Base-by-base conservation (phyloP, 768 basidiomycete species). In the Naganishia randhawae region DNA sequence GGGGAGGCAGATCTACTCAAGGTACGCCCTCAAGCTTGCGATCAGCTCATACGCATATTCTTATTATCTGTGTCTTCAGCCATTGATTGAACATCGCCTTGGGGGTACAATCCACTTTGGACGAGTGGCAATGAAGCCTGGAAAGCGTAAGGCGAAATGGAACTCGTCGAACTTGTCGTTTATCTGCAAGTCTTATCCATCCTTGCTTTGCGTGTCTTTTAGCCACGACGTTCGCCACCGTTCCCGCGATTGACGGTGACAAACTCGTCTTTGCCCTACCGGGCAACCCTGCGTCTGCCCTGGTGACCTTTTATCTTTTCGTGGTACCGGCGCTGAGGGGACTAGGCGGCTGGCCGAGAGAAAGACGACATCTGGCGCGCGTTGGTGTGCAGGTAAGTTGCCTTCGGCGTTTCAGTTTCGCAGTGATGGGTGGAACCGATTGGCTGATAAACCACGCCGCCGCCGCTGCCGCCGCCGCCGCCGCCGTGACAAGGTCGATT, bases 211-310 rank as follows among this genome's bases (percentile, higher is more conserved):
- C n/a, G n/a, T n/a, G n/a, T n/a, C n/a, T n/a, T n/a, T n/a, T 66
- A 76, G 91, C 92, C 3, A 95, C 92, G 2, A 92, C 91, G 6
- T 93, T 94, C 71, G 92, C 91, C 0, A 89, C 86, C 14, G 83
- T 92, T 29, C 88, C 89, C 39, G 50, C 63, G 3, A 68, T 70
- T 22, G 73, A 76, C 17, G 65, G 70, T 22, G 74, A 76, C 33
- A 90, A 88, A 72, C 86, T 87, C 5, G 74, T 91, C 13, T 94
- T 95, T 74, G 91, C 90, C 0, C 84, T 95, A 1, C 92, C 92
- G 0, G 92, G 92, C 0, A 93, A 94, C 76, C 92, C 92, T 0
- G 92, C 92, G 0, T 88, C 88, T 3, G 92, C 92, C 17, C 83
- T 95, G 22, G 91, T 92, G 14, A 91, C 87, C 8, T 92, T 92